phyloP scores from a whole-genome alignment of 2,329 filamentous ascomycete species.

The Stagonosporopsis vannaccii region DNA sequence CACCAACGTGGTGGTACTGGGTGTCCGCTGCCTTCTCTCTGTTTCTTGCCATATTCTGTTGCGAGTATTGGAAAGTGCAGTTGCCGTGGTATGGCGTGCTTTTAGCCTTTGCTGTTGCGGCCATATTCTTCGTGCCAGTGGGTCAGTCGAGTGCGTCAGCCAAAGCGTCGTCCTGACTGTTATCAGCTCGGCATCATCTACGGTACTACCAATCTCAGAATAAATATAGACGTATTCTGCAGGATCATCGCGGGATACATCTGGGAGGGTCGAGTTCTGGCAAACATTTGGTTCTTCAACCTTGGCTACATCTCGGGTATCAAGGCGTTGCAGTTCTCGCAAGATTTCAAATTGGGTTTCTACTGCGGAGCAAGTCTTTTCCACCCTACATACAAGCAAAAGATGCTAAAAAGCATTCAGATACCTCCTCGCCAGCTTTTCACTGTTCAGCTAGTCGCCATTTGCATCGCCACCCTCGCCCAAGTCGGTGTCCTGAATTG shows the following conservation, averaged over 20 bases:
- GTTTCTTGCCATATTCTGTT: neutral
- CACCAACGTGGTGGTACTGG: neutral
- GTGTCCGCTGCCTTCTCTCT: neutral
- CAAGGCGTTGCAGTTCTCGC: neutral
- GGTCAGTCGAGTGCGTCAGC: neutral
- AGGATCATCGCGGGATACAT: constrained; percentile 1
- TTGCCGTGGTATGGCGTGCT: neutral
- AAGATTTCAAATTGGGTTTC: neutral
- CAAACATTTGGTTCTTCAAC: constrained; percentile 5
- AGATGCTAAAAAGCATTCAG: neutral
- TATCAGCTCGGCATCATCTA: neutral
- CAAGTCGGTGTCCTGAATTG: constrained; percentile 6
- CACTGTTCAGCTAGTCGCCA: neutral
- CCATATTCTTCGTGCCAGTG: neutral
- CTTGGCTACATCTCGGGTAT: constrained; percentile 3
- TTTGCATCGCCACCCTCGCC: neutral
- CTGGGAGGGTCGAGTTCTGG: neutral
- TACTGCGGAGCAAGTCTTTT: neutral
- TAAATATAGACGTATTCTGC: constrained; percentile 1
- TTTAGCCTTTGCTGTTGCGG: neutral
- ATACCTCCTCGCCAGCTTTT: constrained; percentile 3
- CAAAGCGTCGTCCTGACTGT: neutral
- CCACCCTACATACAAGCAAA: neutral
- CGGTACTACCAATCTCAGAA: neutral
- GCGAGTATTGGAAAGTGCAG: constrained; percentile 1